These are phyloP conservation scores for Puccinia hordei DNA, from an alignment of 1,284 basidiomycete species.

Conservation along the genomic window DNA sequence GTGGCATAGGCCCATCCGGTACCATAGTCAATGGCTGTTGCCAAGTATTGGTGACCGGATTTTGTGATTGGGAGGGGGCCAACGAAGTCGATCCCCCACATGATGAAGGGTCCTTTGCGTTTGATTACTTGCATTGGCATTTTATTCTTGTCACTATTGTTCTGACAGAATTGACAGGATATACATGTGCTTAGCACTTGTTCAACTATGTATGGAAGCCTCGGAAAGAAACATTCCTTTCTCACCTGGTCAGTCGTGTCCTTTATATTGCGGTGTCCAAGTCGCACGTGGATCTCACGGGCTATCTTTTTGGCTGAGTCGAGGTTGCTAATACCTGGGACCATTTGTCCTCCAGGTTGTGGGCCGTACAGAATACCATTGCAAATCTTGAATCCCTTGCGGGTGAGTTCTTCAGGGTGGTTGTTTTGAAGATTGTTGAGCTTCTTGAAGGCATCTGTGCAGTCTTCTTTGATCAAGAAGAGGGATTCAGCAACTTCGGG, in stretches of 20 bases:
- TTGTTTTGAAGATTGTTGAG: too few species aligned
- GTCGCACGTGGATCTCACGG: background rate
- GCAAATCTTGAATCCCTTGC: too few species aligned
- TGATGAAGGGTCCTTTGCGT: too few species aligned
- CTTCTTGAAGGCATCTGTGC: too few species aligned
- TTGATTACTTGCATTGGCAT: too few species aligned
- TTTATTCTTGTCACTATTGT: too few species aligned
- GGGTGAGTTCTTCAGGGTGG: too few species aligned
- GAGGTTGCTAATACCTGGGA: background rate
- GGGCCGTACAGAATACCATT: too few species aligned
- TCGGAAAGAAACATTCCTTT: background rate
- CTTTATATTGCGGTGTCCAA: background rate
- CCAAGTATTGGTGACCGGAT: background rate
- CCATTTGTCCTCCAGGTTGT: too few species aligned
- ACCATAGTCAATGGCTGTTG: slow-evolving; percentile 20
- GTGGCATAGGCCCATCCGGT: slow-evolving; percentile 27
- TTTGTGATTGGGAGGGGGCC: background rate
- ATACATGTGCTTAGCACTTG: background rate
- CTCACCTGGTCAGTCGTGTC: background rate
- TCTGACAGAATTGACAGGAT: too few species aligned
- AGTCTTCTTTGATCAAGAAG: too few species aligned
- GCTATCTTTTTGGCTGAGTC: background rate
- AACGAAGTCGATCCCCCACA: slow-evolving; percentile 23
- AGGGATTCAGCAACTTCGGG: too few species aligned
- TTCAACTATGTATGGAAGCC: background rate